Evolutionary conservation across 164 flowering plant species (phyloP), one percentile per base, ranked within the genome.

Genomic region (Tinospora cordifolia): DNA sequence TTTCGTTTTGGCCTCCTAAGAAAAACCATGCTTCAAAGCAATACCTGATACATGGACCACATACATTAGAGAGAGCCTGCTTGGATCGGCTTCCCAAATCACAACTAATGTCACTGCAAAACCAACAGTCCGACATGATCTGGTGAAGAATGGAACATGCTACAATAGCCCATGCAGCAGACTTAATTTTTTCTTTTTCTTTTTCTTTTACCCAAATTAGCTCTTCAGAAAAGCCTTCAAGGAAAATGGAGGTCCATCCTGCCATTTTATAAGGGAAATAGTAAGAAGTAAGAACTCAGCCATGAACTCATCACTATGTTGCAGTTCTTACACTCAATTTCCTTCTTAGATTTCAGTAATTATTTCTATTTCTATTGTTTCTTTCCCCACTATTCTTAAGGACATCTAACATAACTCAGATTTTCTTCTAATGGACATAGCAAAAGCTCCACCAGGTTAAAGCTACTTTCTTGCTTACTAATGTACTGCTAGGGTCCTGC

Each of bases 241-340:
- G 62, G 87, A 88, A 81, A 93, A 91, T 34, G 82, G 81, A 77
- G 57, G 74, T 38, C 72, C 86, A 71, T 90, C 96, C 96, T 91
- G 76, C 74, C 71, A 71, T 75, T 62, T 19, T 34, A 72, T 25
- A 41, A 30, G 62, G 0, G 11, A 57, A 21, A 62, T 4, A 66
- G n/a, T 71, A 38, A 76, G 66, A 6, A 66, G 24, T 71, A 38
- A 76, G 66, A n/a, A 30, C 34, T 62, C 15, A 59, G 69, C 25
- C 38, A 27, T 7, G 38, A 2, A 65, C 17, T 30, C 59, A n/a
- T 19, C 49, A 27, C n/a, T 46, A 21, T 54, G n/a, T 54, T 54
- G 59, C 59, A 19, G 15, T 19, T 54, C 59, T 19, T 54, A 54
- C 5, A 19, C 47, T 30, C 36, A 30, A 30, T 30, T 44, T 44